phyloP scores from a whole-genome alignment of 2,329 filamentous ascomycete species.

The Zasmidium cellare region DNA sequence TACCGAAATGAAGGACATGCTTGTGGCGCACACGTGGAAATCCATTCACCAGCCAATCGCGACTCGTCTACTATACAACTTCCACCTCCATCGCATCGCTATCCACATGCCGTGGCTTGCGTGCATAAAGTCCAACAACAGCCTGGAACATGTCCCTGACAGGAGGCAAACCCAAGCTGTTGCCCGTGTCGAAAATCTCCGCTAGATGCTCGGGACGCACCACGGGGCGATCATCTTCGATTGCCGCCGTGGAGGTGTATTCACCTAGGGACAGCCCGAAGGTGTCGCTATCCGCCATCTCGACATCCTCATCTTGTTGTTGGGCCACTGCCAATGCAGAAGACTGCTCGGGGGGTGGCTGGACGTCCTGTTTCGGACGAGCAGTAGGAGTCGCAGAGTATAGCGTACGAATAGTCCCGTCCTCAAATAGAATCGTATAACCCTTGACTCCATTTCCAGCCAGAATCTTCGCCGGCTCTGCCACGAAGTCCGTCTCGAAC shows the following conservation, averaged over 20 bases:
- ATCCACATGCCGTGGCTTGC: slow-evolving; percentile 46
- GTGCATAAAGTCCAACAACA: slow-evolving; percentile 65
- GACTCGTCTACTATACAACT: background rate
- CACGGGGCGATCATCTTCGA: slow-evolving; percentile 58
- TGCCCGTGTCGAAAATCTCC: slow-evolving; percentile 68
- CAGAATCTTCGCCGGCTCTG: slow-evolving; percentile 61
- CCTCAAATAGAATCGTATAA: slow-evolving; percentile 74
- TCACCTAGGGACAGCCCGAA: slow-evolving; percentile 40
- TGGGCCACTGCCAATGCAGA: background rate
- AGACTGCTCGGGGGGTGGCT: background rate
- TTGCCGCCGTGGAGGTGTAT: slow-evolving; percentile 41
- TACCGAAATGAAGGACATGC: background rate
- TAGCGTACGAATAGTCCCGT: slow-evolving; percentile 65
- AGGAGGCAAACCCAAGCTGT: slow-evolving; percentile 68
- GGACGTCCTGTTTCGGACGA: background rate
- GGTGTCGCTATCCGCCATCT: slow-evolving; percentile 11
- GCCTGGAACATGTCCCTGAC: slow-evolving; percentile 76
- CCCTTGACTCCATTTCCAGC: slow-evolving; percentile 65
- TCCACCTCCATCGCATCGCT: slow-evolving; percentile 13
- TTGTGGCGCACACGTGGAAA: background rate
- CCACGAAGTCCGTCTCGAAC: slow-evolving; percentile 43
- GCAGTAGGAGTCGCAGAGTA: slow-evolving; percentile 13
- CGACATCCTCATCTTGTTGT: slow-evolving; percentile 12
- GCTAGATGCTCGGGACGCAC: slow-evolving; percentile 68
- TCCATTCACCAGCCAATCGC: background rate